Conservation (phyloP, 345 rosid genomes). For the Camelina neglecta region DNA sequence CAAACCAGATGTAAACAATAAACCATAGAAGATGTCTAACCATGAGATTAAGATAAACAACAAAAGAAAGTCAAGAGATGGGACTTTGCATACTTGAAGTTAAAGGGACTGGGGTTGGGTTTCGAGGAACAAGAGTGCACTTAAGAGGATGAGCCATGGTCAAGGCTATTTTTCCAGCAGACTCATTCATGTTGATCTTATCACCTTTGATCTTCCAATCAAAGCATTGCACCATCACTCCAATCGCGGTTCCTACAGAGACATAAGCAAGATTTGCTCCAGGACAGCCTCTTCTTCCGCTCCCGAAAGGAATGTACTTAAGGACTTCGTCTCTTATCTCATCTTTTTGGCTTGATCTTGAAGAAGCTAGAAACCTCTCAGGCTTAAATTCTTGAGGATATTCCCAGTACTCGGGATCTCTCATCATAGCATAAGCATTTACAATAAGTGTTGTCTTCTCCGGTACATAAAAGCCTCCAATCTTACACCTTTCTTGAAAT, state of each 20-base stretch:
- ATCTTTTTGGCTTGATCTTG: too few species aligned
- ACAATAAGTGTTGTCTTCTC: conserved; percentile 9
- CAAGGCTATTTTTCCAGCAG: not conserved
- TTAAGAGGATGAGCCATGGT: not conserved
- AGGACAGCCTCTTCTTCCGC: not conserved
- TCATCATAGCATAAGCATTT: conserved; percentile 9
- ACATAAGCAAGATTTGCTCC: not conserved
- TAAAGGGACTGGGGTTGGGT: not conserved
- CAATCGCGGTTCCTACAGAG: not conserved
- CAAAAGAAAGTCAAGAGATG: not conserved
- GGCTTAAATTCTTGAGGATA: too few species aligned
- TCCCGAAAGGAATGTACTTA: too few species aligned
- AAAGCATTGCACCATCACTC: conserved; percentile 7
- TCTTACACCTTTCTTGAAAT: not conserved
- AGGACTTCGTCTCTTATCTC: too few species aligned
- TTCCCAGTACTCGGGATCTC: not conserved
- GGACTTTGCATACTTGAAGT: not conserved
- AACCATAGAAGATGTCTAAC: too few species aligned
- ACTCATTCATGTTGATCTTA: not conserved
- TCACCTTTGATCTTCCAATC: conserved; percentile 6
- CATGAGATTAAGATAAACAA: too few species aligned
- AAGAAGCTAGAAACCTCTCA: too few species aligned
- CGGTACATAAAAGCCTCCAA: conserved; percentile 35
- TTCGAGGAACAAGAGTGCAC: not conserved
- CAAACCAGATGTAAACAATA: too few species aligned